Evolutionary conservation across 139 green algal species (phyloP).

Genomic region (Chloropicon primus): DNA sequence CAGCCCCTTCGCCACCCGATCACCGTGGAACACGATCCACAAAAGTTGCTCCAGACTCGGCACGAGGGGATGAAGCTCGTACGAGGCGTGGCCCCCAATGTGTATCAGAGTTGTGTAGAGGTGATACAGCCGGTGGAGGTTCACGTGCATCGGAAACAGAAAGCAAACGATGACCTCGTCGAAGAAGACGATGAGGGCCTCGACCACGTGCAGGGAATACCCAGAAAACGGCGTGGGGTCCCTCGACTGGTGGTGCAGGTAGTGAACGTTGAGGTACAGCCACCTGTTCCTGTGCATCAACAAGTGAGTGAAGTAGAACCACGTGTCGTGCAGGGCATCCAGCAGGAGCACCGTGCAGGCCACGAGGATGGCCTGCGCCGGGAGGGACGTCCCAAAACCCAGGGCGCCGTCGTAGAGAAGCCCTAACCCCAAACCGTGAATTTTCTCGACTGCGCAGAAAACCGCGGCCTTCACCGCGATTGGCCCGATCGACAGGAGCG

Average conservation of each 20-base stretch:
- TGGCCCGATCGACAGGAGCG: not conserved
- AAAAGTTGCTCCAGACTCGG: constrained; percentile 38
- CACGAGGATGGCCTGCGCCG: constrained; percentile 35
- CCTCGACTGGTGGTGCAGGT: constrained; percentile 63
- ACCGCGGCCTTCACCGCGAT: not conserved
- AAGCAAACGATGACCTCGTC: constrained; percentile 69
- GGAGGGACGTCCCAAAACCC: not conserved
- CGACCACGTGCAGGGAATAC: constrained; percentile 68
- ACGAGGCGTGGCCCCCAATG: constrained; percentile 68
- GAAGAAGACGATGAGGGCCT: constrained; percentile 73
- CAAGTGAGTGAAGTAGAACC: constrained; percentile 86
- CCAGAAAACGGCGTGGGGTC: constrained; percentile 63
- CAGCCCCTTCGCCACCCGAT: constrained; percentile 19
- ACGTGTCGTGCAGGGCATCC: constrained; percentile 72
- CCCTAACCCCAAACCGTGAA: not conserved
- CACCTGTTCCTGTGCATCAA: constrained; percentile 51
- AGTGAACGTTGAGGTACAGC: constrained; percentile 61
- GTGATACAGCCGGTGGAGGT: constrained; percentile 70
- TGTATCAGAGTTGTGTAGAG: constrained; percentile 73
- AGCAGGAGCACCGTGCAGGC: constrained; percentile 32
- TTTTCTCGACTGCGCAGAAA: not conserved
- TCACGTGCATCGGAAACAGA: constrained; percentile 63
- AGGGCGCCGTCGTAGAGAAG: not conserved
- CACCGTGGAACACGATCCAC: not conserved
- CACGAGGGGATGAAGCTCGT: constrained; percentile 74